Evolutionary conservation across 1,284 basidiomycete species (phyloP).

Genomic region (Irpex rosettiformis): DNA sequence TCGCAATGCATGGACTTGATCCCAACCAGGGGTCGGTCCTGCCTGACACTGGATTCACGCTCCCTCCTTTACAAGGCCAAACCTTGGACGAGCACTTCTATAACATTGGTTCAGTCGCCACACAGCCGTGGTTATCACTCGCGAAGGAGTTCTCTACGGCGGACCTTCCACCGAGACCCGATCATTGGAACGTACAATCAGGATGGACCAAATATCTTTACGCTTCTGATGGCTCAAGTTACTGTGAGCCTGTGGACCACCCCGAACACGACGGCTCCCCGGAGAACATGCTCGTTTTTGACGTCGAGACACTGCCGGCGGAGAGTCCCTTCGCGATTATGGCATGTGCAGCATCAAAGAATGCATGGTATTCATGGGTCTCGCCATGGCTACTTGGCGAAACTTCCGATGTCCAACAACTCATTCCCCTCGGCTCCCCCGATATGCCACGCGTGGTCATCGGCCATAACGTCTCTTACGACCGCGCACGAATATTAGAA

Average conservation of each 20-base stretch:
- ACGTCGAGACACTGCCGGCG: conserved; percentile 91
- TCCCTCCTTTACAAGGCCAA: conserved; percentile 82
- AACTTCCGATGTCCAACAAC: conserved; percentile 60
- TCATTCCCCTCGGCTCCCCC: conserved; percentile 71
- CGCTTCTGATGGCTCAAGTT: conserved; percentile 61
- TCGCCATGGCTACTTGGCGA: conserved; percentile 88
- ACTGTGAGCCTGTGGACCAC: conserved; percentile 57
- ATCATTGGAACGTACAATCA: conserved; percentile 71
- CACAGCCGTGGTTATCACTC: conserved; percentile 82
- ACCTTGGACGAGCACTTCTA: conserved; percentile 91
- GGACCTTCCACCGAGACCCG: conserved; percentile 61
- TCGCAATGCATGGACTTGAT: conserved; percentile 77
- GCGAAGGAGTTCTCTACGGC: conserved; percentile 61
- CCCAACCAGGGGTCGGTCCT: conserved; percentile 79
- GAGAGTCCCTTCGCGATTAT: conserved; percentile 84
- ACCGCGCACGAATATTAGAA: conserved; percentile 80
- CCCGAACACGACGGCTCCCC: conserved; percentile 57
- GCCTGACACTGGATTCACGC: conserved; percentile 74
- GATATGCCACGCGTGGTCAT: conserved; percentile 65
- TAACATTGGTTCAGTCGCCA: conserved; percentile 66
- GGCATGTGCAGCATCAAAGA: conserved; percentile 82
- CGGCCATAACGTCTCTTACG: conserved; percentile 96
- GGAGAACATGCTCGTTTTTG: conserved; percentile 83
- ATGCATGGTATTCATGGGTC: conserved; percentile 95
- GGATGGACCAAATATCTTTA: conserved; percentile 92